Conservation (phyloP, 1,139 yeast species). For the Pichia sp. region DNA sequence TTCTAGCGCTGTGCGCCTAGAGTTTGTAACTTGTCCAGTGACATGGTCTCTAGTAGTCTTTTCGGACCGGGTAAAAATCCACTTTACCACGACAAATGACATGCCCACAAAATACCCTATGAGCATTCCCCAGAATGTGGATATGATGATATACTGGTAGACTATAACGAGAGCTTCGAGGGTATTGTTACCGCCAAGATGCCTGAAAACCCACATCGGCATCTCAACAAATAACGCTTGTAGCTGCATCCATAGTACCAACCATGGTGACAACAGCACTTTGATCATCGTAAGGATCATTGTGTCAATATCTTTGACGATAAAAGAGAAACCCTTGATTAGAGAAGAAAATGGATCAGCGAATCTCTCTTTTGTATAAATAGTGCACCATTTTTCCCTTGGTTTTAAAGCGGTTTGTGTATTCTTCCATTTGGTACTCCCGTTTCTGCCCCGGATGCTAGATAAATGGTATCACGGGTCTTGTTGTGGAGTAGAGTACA, state of each 20-base stretch:
- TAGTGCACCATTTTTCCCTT: no score
- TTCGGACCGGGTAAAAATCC: not conserved
- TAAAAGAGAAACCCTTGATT: no score
- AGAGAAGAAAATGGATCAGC: no score
- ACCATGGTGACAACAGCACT: not conserved
- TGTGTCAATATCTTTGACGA: no score
- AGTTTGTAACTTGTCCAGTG: no score
- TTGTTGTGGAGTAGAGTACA: slow-evolving; percentile 62
- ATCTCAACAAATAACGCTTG: not conserved
- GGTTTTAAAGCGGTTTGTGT: no score
- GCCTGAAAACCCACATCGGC: not conserved
- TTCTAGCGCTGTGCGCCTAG: no score
- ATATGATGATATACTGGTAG: not conserved
- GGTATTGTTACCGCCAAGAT: not conserved
- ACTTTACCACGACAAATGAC: not conserved
- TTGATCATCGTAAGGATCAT: no score
- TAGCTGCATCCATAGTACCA: not conserved
- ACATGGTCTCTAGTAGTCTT: no score
- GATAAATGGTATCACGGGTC: slow-evolving; percentile 50
- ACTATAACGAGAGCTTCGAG: not conserved
- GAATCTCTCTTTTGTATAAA: no score
- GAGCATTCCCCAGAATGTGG: not conserved
- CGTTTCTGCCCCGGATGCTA: slow-evolving; percentile 64
- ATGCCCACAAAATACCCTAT: not conserved
- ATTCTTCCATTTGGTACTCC: slow-evolving; percentile 33